Evolutionary conservation across 768 basidiomycete species (phyloP).

Genomic region (Cantharellus cinnabarinus): DNA sequence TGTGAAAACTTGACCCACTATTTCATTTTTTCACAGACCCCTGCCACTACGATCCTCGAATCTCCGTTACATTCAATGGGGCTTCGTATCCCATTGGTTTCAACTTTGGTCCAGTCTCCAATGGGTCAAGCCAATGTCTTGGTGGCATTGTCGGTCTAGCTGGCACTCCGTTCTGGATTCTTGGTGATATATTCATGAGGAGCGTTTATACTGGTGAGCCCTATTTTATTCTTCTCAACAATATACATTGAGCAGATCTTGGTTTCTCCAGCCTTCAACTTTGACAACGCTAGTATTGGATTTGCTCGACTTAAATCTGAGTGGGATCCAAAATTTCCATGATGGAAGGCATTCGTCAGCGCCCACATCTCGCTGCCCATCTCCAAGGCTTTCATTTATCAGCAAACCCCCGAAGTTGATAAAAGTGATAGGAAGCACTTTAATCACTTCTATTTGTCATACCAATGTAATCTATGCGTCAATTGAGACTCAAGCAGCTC

Average conservation of each 20-base stretch:
- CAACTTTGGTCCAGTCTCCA: constrained; percentile 15
- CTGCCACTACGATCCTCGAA: not conserved
- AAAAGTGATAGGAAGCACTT: too few species aligned
- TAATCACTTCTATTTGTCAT: too few species aligned
- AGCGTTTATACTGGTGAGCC: not conserved
- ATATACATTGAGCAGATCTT: not conserved
- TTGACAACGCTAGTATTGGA: not conserved
- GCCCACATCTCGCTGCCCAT: too few species aligned
- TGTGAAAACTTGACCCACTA: not conserved
- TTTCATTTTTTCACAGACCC: not conserved
- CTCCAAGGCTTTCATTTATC: too few species aligned
- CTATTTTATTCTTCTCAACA: not conserved
- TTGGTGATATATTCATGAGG: constrained; percentile 7
- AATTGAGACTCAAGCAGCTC: too few species aligned
- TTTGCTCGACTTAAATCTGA: not conserved
- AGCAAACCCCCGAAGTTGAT: too few species aligned
- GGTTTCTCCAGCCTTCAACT: not conserved
- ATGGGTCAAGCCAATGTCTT: constrained; percentile 4
- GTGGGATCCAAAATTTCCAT: too few species aligned
- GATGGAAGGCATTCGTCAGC: too few species aligned
- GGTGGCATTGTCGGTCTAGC: constrained; percentile 4
- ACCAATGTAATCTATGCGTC: too few species aligned
- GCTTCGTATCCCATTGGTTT: constrained; percentile 12
- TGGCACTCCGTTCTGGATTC: constrained; percentile 1
- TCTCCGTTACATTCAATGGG: constrained; percentile 4